phyloP scores from a whole-genome alignment of 2,329 filamentous ascomycete species.

The Bipolaris cookei region DNA sequence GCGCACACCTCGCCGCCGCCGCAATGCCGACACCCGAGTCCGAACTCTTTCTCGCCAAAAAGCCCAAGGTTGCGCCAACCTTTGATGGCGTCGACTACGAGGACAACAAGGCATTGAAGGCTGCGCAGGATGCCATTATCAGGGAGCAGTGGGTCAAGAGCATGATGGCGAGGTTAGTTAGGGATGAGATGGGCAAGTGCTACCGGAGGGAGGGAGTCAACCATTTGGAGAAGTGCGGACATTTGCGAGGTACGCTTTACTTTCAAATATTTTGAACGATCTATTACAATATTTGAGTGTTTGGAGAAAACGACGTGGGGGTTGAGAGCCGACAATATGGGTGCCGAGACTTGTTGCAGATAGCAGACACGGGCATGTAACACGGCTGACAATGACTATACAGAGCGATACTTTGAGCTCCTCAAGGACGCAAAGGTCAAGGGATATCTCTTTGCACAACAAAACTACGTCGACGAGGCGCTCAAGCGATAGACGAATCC shows the following conservation, averaged over 20 bases:
- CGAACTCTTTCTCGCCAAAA: constrained; percentile 79
- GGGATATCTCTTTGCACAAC: constrained; percentile 80
- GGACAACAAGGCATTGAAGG: constrained; percentile 79
- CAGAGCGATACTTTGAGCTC: constrained; percentile 80
- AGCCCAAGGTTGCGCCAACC: constrained; percentile 79
- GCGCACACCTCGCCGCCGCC: constrained; percentile 19
- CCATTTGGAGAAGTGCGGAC: constrained; percentile 85
- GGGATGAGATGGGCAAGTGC: constrained; percentile 85
- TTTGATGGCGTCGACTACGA: constrained; percentile 89
- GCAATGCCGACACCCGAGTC: constrained; percentile 85
- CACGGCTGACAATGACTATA: constrained; percentile 30
- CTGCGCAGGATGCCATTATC: constrained; percentile 80
- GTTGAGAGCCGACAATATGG: not conserved
- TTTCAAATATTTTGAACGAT: not conserved
- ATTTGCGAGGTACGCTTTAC: constrained; percentile 70
- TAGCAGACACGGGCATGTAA: too few relatives aligned
- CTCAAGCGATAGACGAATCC: constrained; percentile 23
- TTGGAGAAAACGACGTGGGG: not conserved
- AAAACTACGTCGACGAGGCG: constrained; percentile 67
- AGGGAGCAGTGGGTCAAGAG: constrained; percentile 87
- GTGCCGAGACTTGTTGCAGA: not conserved
- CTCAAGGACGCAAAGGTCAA: constrained; percentile 77
- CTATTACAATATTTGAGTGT: not conserved
- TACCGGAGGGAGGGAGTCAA: constrained; percentile 85
- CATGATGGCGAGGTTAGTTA: constrained; percentile 85